A percentile compares a stretch with the other conserved stretches of the same genome.
These are phyloP conservation scores for Bruguiera gymnorhiza DNA, from an alignment of 345 rosid genomes.

Conservation along the genomic window DNA sequence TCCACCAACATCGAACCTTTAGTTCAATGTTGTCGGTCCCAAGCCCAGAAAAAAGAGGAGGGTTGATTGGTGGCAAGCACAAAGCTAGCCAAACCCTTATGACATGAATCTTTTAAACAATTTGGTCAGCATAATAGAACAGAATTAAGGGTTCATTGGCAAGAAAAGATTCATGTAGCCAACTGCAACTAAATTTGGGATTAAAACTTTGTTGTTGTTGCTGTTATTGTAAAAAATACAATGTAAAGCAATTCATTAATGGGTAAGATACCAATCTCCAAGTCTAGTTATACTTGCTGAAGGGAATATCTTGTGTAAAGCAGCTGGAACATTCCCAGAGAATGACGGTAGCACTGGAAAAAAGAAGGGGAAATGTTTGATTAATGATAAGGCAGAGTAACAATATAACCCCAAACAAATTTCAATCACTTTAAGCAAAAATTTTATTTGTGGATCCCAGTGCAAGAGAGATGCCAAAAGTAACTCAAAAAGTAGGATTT, in stretches of 20 bases:
- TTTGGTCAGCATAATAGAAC: too few relatives aligned
- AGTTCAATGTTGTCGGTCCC: too few relatives aligned
- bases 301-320: constrained; percentile 68
- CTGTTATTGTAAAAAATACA: neutral
- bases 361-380: constrained; percentile 16
- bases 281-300: constrained; percentile 80
- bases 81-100: too few relatives aligned
- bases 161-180: too few relatives aligned
- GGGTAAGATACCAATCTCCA: constrained; percentile 63
- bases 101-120: too few relatives aligned
- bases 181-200: too few relatives aligned
- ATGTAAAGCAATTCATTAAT: constrained; percentile 8
- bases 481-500: too few relatives aligned
- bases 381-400: neutral
- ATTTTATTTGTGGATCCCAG: neutral
- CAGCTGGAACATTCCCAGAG: constrained; percentile 95
- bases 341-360: constrained; percentile 87
- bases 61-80: too few relatives aligned
- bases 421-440: neutral
- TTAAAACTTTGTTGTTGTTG: too few relatives aligned
- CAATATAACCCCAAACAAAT: neutral
- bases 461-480: neutral
- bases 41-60: too few relatives aligned
- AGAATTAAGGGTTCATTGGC: too few relatives aligned
- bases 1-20: too few relatives aligned